phyloP scores from a whole-genome alignment of 805 yeast species.

The Diddensiella transvaalensis region DNA sequence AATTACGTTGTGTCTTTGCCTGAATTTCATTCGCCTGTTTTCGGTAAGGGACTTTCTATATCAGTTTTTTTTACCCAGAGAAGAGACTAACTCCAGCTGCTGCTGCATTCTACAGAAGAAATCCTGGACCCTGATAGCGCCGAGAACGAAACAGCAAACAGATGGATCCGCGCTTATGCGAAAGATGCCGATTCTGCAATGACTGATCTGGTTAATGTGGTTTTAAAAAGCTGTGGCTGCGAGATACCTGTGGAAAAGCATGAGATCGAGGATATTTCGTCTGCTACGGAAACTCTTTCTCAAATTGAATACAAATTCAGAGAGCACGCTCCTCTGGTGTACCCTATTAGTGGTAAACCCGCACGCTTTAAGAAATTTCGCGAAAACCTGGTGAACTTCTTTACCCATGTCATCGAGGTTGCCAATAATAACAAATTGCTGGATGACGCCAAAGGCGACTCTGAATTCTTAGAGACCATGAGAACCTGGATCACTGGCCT shows the following conservation, averaged over 20 bases:
- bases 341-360: conserved; percentile 57
- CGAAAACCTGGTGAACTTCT: conserved; percentile 52
- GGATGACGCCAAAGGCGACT: conserved; percentile 14
- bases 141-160: conserved; percentile 48
- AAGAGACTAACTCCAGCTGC: not conserved
- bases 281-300: conserved; percentile 67
- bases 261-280: conserved; percentile 66
- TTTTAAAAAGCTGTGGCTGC: conserved; percentile 71
- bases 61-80: not conserved
- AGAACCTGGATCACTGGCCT: conserved; percentile 74
- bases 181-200: conserved; percentile 47
- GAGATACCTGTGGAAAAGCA: conserved; percentile 63
- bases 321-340: conserved; percentile 62
- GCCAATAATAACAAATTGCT: conserved; percentile 16
- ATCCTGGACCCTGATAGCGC: conserved; percentile 48
- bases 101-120: conserved; percentile 37
- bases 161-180: conserved; percentile 55
- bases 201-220: conserved; percentile 61
- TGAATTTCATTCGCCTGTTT: too few relatives aligned
- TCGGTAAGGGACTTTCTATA: too few relatives aligned
- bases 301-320: conserved; percentile 63
- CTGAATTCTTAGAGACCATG: conserved; percentile 5
- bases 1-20: too few relatives aligned
- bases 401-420: conserved; percentile 27
- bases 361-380: conserved; percentile 47